Evolutionary conservation across 768 basidiomycete genomes (phyloP).

Genomic region (Tricholoma matsutake): DNA sequence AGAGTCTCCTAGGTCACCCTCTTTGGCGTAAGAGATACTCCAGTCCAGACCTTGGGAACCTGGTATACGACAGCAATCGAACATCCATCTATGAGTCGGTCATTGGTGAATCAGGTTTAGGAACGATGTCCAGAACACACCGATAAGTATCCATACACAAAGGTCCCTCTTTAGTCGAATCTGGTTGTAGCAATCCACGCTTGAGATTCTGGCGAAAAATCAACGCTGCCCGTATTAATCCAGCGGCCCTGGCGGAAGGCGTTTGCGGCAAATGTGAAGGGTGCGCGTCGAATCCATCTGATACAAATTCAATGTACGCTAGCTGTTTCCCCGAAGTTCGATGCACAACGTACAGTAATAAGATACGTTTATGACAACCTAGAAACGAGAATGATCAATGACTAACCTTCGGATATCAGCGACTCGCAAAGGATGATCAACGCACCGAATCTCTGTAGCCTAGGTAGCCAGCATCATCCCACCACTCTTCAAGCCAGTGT

Average conservation of each 20-base stretch:
- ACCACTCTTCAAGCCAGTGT: constrained; percentile 94
- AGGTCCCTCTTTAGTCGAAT: constrained; percentile 63
- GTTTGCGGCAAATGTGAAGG: constrained; percentile 59
- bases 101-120: neutral
- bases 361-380: constrained; percentile 89
- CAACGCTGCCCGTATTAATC: constrained; percentile 66
- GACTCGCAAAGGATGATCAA: neutral
- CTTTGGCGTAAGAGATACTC: constrained; percentile 63
- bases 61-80: constrained; percentile 83
- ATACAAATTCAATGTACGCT: neutral
- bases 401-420: neutral
- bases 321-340: neutral
- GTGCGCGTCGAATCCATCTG: constrained; percentile 76
- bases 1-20: constrained; percentile 52
- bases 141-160: constrained; percentile 88
- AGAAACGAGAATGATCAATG: neutral
- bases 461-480: constrained; percentile 84
- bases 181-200: constrained; percentile 61
- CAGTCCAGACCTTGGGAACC: constrained; percentile 74
- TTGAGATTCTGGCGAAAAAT: constrained; percentile 70
- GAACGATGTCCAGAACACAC: constrained; percentile 29
- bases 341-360: constrained; percentile 69
- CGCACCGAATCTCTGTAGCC: constrained; percentile 82
- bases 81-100: constrained; percentile 72
- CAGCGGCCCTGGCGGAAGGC: constrained; percentile 66